These are phyloP conservation scores for Cystofilobasidium macerans DNA, from an alignment of 768 basidiomycete species.

Conservation along the genomic window DNA sequence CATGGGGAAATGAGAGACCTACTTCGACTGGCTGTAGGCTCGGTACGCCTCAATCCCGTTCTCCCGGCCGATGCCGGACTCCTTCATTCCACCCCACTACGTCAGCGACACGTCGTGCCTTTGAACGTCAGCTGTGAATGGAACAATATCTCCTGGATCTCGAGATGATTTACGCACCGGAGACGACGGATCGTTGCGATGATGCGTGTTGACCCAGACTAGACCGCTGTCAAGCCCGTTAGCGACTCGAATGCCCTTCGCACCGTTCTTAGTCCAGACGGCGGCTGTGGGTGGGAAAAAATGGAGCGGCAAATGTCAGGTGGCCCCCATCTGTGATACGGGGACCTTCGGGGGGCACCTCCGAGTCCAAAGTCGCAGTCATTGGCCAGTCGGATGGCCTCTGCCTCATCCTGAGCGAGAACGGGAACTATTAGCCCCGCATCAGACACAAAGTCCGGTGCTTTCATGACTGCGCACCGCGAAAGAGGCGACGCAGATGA, in stretches of 20 bases:
- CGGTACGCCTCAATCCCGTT: conserved; percentile 69
- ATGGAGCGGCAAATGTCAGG: not conserved
- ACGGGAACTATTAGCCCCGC: not conserved
- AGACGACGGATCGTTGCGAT: conserved; percentile 77
- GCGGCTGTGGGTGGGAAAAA: conserved; percentile 42
- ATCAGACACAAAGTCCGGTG: not conserved
- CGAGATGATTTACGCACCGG: conserved; percentile 38
- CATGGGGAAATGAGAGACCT: not conserved
- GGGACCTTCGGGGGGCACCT: too few species aligned
- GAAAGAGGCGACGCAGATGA: conserved; percentile 57
- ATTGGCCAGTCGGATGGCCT: conserved; percentile 62
- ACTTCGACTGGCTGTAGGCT: conserved; percentile 55
- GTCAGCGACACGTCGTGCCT: too few species aligned
- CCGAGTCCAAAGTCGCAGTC: conserved; percentile 69
- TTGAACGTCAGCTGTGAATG: too few species aligned
- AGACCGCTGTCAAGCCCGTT: conserved; percentile 60
- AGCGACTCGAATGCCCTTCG: conserved; percentile 64
- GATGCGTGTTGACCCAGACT: conserved; percentile 82
- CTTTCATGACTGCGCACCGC: conserved; percentile 42
- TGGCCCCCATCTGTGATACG: too few species aligned
- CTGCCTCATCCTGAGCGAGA: conserved; percentile 47
- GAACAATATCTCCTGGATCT: too few species aligned
- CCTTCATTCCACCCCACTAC: conserved; percentile 77
- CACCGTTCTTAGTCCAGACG: conserved; percentile 66
- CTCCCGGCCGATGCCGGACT: conserved; percentile 75